A percentile compares a stretch with the other conserved stretches of the same genome.
These are phyloP conservation scores for Suhomyces kilbournensis DNA, from an alignment of 805 yeast species.

Conservation along the genomic window DNA sequence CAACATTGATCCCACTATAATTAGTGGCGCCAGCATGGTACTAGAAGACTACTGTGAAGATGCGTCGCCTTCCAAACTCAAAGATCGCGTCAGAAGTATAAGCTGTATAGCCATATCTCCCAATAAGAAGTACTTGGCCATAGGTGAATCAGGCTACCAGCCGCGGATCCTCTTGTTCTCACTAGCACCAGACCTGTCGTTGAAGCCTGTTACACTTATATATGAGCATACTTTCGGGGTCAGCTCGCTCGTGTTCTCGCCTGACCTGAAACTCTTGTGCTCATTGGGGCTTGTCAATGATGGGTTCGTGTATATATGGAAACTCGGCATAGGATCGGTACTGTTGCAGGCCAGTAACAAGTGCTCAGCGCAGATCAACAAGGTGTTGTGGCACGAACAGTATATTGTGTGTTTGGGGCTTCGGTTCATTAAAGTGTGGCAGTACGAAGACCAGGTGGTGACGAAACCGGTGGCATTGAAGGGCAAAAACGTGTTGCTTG, in stretches of 20 bases:
- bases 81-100: conserved; percentile 48
- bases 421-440: conserved; percentile 64
- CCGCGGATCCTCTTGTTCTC: conserved; percentile 65
- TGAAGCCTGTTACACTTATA: conserved; percentile 51
- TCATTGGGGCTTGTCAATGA: conserved; percentile 69
- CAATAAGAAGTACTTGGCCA: conserved; percentile 52
- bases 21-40: conserved; percentile 14
- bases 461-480: conserved; percentile 26
- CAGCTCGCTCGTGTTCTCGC: conserved; percentile 52
- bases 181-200: conserved; percentile 46
- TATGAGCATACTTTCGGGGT: conserved; percentile 69
- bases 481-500: conserved; percentile 61
- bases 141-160: conserved; percentile 69
- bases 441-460: conserved; percentile 25
- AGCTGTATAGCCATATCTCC: conserved; percentile 60
- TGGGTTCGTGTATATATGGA: conserved; percentile 67
- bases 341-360: conserved; percentile 52
- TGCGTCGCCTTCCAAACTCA: conserved; percentile 23
- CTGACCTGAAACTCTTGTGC: conserved; percentile 52
- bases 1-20: conserved; percentile 25
- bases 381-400: conserved; percentile 53
- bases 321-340: conserved; percentile 17
- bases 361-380: conserved; percentile 59
- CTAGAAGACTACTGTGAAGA: conserved; percentile 10
- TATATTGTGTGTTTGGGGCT: conserved; percentile 56